Conservation (phyloP, 1,284 basidiomycete genomes). For the Boletellus deceptivus region DNA sequence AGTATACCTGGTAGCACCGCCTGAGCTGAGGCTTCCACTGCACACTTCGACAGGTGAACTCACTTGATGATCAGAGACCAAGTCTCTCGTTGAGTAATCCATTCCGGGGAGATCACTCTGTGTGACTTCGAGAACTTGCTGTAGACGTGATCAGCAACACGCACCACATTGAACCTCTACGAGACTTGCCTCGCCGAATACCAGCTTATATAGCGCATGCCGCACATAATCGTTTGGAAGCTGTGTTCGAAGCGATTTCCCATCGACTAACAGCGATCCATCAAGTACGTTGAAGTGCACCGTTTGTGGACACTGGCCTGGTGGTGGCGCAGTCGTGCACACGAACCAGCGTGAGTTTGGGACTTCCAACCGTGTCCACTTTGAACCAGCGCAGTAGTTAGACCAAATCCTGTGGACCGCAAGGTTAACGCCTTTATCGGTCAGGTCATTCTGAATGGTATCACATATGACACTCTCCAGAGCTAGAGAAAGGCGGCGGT, state of each 20-base stretch:
- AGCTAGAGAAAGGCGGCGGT: slow-evolving; percentile 11
- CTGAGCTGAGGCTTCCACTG: not conserved
- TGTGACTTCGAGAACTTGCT: slow-evolving; percentile 7
- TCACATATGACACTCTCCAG: not conserved
- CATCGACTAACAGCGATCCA: not conserved
- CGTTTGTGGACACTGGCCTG: not conserved
- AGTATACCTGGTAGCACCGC: slow-evolving; percentile 26
- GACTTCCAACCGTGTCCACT: not conserved
- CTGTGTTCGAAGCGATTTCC: not conserved
- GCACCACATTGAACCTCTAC: not conserved
- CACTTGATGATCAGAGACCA: slow-evolving; percentile 26
- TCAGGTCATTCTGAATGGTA: not conserved
- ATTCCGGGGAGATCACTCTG: slow-evolving; percentile 37
- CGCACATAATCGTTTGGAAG: not conserved
- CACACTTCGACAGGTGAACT: not conserved
- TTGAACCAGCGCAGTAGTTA: not conserved
- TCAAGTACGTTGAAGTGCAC: not conserved
- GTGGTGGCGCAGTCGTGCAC: not conserved
- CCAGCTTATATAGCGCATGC: not conserved
- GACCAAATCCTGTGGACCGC: not conserved
- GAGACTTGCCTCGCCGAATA: not conserved
- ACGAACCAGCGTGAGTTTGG: not conserved
- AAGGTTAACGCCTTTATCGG: not conserved
- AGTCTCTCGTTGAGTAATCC: slow-evolving; percentile 35
- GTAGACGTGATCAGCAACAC: not conserved